phyloP scores from a whole-genome alignment of 2,329 filamentous ascomycete genomes.

The Tolypocladium capitatum region DNA sequence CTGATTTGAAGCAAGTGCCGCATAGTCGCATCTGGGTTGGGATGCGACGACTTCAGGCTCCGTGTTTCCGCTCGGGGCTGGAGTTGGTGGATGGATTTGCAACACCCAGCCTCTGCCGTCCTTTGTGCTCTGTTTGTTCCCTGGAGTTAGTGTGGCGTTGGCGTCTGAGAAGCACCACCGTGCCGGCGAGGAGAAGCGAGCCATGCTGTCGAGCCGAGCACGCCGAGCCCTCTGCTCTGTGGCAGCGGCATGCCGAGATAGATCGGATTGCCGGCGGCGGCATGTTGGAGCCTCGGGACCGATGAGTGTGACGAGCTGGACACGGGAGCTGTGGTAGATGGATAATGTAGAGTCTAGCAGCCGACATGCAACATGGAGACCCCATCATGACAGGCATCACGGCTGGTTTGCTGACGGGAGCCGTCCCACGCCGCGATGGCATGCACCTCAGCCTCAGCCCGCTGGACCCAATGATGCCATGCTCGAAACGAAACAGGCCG shows the following conservation, averaged over 20 bases:
- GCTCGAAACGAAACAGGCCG: background rate
- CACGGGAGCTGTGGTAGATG: background rate
- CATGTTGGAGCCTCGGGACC: background rate
- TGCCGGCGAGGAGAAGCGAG: background rate
- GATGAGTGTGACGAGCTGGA: background rate
- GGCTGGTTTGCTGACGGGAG: too few species aligned
- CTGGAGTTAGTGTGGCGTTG: background rate
- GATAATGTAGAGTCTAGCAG: background rate
- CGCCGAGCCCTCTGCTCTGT: background rate
- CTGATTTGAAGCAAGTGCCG: background rate
- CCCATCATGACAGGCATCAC: background rate
- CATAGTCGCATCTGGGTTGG: constrained; percentile 5
- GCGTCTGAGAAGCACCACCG: background rate
- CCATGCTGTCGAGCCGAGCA: background rate
- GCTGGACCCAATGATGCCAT: background rate
- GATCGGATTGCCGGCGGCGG: background rate
- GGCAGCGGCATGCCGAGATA: background rate
- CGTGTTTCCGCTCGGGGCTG: background rate
- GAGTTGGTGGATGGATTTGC: background rate
- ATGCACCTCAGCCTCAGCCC: background rate
- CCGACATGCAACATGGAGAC: background rate
- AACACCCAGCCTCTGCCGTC: background rate
- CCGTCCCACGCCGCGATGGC: background rate
- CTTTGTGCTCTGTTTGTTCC: background rate
- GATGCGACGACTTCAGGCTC: background rate